phyloP scores from a whole-genome alignment of 495 filamentous ascomycete species.

The Xylaria palmicola region DNA sequence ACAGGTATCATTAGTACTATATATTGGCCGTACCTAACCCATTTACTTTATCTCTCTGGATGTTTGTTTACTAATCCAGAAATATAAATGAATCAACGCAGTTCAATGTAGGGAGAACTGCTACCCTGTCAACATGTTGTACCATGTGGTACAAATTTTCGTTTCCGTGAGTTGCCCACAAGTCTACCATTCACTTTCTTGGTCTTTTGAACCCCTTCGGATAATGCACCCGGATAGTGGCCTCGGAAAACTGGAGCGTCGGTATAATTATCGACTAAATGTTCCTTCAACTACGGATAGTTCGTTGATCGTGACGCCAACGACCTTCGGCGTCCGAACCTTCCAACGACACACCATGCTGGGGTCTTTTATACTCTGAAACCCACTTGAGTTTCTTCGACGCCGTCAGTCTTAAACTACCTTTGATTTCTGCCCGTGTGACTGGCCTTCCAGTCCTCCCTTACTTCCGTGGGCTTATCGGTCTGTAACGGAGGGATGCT shows the following conservation, averaged over 20 bases:
- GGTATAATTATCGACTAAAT: neutral
- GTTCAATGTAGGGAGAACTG: constrained; percentile 3
- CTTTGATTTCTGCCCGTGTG: neutral
- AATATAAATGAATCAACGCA: neutral
- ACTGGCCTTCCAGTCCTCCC: neutral
- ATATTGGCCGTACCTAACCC: neutral
- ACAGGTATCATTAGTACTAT: neutral
- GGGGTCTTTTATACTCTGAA: neutral
- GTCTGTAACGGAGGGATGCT: neutral
- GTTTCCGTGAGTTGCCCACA: constrained; percentile 1
- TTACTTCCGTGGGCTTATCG: neutral
- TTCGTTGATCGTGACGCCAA: too few relatives aligned
- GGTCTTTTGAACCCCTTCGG: constrained; percentile 15
- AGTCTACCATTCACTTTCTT: neutral
- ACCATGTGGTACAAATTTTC: constrained; percentile 5
- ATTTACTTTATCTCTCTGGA: neutral
- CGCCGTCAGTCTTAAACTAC: neutral
- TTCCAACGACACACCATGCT: neutral
- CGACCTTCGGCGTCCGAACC: too few relatives aligned
- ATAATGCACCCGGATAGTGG: constrained; percentile 27
- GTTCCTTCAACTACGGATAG: neutral
- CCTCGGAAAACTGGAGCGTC: neutral
- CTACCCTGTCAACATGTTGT: neutral
- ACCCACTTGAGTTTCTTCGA: neutral
- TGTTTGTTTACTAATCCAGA: neutral